Conservation (phyloP, 495 filamentous ascomycete genomes). For the Geoglossum glabrum region DNA sequence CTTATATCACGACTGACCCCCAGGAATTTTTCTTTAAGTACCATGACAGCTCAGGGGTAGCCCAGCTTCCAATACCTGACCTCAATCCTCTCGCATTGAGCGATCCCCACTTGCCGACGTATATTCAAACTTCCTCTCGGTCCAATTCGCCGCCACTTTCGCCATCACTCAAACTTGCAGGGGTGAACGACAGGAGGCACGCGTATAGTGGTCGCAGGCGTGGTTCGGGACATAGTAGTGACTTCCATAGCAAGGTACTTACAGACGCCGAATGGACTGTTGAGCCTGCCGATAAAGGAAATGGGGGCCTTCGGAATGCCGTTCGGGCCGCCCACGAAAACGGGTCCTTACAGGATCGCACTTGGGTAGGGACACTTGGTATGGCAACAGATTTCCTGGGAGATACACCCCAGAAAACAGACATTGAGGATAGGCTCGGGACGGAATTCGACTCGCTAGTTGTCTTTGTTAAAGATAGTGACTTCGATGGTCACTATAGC, state of each 20-base stretch:
- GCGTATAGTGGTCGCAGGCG: not conserved
- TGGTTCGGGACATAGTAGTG: conserved; percentile 20
- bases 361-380: conserved; percentile 79
- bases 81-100: conserved; percentile 18
- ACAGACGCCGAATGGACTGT: conserved; percentile 59
- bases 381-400: conserved; percentile 74
- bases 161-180: conserved; percentile 47
- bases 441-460: conserved; percentile 61
- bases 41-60: conserved; percentile 11
- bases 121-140: conserved; percentile 49
- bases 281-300: conserved; percentile 68
- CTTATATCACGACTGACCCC: conserved; percentile 39
- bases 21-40: conserved; percentile 36
- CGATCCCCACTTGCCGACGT: conserved; percentile 28
- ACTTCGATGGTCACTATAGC: conserved; percentile 79
- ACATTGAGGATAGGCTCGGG: conserved; percentile 59
- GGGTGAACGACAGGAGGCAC: conserved; percentile 25
- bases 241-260: conserved; percentile 30
- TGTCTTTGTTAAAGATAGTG: conserved; percentile 68
- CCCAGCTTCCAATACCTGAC: not conserved
- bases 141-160: conserved; percentile 46
- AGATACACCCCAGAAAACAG: conserved; percentile 43
- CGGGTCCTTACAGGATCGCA: conserved; percentile 30
- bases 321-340: conserved; percentile 48
- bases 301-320: conserved; percentile 76